Evolutionary conservation across 1,284 basidiomycete genomes (phyloP).

Genomic region (Trichosporon asahii): DNA sequence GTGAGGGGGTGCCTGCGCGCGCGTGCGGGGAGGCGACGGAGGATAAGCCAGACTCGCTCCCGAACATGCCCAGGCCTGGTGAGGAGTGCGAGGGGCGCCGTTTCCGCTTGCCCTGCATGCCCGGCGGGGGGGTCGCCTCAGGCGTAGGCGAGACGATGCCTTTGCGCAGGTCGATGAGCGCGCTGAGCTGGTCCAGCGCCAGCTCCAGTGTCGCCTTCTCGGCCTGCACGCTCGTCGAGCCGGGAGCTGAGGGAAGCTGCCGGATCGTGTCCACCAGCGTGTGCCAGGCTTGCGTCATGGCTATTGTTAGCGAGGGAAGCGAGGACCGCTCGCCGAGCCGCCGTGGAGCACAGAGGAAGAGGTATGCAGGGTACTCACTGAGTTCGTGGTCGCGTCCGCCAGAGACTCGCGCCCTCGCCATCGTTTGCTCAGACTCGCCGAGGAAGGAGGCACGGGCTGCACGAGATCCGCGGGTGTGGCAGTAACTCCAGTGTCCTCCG

Average conservation of each 20-base stretch:
- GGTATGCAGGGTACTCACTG: not conserved
- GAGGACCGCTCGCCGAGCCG: not conserved
- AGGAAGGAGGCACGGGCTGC: not conserved
- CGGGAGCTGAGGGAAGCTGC: constrained; percentile 28
- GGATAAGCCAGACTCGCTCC: constrained; percentile 11
- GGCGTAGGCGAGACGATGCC: constrained; percentile 5
- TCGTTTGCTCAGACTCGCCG: not conserved
- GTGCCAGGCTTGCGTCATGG: constrained; percentile 44
- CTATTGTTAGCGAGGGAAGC: constrained; percentile 16
- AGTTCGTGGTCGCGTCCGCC: not conserved
- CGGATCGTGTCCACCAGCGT: constrained; percentile 43
- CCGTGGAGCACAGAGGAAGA: too few species aligned
- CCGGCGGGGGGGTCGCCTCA: constrained; percentile 17
- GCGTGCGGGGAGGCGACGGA: constrained; percentile 25
- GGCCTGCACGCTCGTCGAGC: constrained; percentile 19
- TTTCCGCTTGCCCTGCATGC: constrained; percentile 23
- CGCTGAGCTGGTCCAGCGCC: constrained; percentile 40
- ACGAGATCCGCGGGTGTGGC: not conserved
- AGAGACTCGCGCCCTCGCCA: constrained; percentile 2
- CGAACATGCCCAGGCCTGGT: constrained; percentile 14
- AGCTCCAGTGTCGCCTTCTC: constrained; percentile 38
- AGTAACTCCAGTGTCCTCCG: not conserved
- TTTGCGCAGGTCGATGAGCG: constrained; percentile 32
- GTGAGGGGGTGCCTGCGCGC: constrained; percentile 15
- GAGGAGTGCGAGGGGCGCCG: constrained; percentile 16